phyloP scores from a whole-genome alignment of 768 basidiomycete genomes.

The Xerocomus potaroensis region DNA sequence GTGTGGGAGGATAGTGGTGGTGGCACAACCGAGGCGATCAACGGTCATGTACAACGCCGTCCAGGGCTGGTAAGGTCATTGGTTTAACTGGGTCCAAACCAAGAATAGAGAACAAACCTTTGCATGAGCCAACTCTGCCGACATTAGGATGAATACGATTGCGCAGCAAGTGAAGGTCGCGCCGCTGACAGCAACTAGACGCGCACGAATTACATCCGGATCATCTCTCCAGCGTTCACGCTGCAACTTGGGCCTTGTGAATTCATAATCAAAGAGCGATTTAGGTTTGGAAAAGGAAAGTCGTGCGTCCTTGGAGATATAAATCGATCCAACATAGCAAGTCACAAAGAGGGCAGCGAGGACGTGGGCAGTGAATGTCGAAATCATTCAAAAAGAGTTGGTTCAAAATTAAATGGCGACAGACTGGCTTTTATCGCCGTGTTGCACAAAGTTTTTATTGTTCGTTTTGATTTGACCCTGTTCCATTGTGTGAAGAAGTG shows the following conservation, averaged over 20 bases:
- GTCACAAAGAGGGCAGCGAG: constrained; percentile 56
- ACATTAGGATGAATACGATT: constrained; percentile 45
- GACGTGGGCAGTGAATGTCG: constrained; percentile 42
- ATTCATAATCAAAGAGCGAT: constrained; percentile 23
- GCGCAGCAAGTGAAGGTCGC: constrained; percentile 59
- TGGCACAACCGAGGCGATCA: constrained; percentile 39
- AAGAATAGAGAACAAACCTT: constrained; percentile 9
- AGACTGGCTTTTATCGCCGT: constrained; percentile 9
- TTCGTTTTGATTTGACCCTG: constrained; percentile 2
- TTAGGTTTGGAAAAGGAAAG: constrained; percentile 43
- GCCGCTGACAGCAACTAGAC: constrained; percentile 61
- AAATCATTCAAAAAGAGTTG: constrained; percentile 16
- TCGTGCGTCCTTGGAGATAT: constrained; percentile 63
- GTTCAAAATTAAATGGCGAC: constrained; percentile 1
- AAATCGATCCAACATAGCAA: constrained; percentile 81
- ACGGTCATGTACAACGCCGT: constrained; percentile 30
- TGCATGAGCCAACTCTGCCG: constrained; percentile 18
- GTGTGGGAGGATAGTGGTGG: constrained; percentile 40
- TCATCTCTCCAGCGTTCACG: constrained; percentile 73
- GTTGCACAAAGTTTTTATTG: constrained; percentile 8
- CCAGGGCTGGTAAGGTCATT: constrained; percentile 9
- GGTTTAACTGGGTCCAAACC: constrained; percentile 3
- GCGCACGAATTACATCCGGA: constrained; percentile 76
- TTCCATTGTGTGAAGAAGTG: no score
- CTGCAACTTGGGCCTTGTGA: constrained; percentile 28